Evolutionary conservation across 768 basidiomycete genomes (phyloP).

Genomic region (Rhizopogon salebrosus): DNA sequence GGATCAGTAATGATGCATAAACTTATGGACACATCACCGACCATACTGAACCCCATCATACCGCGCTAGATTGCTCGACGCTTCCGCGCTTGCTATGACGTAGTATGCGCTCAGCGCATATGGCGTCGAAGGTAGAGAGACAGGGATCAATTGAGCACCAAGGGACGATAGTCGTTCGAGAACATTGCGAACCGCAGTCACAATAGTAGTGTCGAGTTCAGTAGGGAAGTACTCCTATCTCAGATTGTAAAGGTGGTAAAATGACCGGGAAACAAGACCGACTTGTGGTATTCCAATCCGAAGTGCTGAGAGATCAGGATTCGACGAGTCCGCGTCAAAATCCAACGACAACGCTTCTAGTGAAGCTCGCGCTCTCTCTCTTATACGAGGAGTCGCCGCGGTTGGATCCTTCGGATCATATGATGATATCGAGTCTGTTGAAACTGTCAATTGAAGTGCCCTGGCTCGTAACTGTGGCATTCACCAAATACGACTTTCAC

Average conservation of each 20-base stretch:
- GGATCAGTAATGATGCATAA: neutral
- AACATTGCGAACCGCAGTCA: conserved; percentile 39
- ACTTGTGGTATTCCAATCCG: conserved; percentile 77
- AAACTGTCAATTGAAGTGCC: neutral
- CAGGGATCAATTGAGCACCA: conserved; percentile 67
- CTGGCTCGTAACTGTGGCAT: conserved; percentile 15
- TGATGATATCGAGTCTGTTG: conserved; percentile 28
- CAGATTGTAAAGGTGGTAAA: neutral
- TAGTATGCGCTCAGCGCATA: conserved; percentile 93
- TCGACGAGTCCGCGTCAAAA: neutral
- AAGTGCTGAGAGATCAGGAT: conserved; percentile 41
- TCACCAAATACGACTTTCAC: conserved; percentile 61
- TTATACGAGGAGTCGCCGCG: conserved; percentile 40
- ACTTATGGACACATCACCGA: conserved; percentile 19
- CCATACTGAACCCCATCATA: conserved; percentile 90
- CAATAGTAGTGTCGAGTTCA: conserved; percentile 48
- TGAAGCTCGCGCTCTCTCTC: conserved; percentile 29
- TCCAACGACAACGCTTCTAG: conserved; percentile 12
- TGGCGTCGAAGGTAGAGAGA: conserved; percentile 63
- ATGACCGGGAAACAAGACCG: conserved; percentile 5
- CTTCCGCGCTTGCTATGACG: conserved; percentile 91
- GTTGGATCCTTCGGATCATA: conserved; percentile 77
- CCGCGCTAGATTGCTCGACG: conserved; percentile 85
- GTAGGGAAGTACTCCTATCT: conserved; percentile 74
- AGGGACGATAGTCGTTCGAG: conserved; percentile 35